Base-by-base conservation (phyloP, 352 stramenopile species). In the Phytophthora idaei region DNA sequence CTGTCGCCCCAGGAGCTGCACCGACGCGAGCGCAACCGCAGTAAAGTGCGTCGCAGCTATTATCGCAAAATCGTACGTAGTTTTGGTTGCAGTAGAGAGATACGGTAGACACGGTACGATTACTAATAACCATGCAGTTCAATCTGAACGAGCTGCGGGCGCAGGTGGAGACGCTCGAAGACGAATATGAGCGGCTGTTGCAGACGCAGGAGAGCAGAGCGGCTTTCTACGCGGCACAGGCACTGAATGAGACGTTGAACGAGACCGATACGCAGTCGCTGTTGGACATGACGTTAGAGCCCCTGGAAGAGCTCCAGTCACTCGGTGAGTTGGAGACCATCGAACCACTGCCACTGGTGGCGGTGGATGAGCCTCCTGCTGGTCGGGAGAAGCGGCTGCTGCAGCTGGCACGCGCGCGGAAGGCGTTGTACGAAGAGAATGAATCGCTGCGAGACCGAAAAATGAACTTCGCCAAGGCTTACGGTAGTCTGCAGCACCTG, bases 1-100 rank as follows among this genome's bases (percentile, higher is more conserved):
- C 50, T 84, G 29, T 80, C 70, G 25, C 67, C 71, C 42, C 46
- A 77, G 44, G 73, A 84, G 57, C 64, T 78, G 27, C 73, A 81
- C 29, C 67, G 74, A 12, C 77, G 77, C 42, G 74, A 85, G 55
- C 77, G 77, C 58, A 82, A 85, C 52, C 71, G 77, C 51, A 78
- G 69, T 61, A 82, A 82, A 78, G 77, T 85, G 62, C 77, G 77
- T 0, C 74, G 74, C 46, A 79, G 71, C 53, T 85, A 85, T 61
- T 85, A 85, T 57, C 71, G 77, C n/a, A 85, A 85, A 48, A 82
- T 85, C 45, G 76, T 85, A 69, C 45, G 76, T 71, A 25, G 27
- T 7, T 9, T 15, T 14, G 9, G 21, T 63, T 7, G 5, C 12
- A 7, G n/a, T 7, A 47, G 14, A 21, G 4, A 34, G 15, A n/a